A percentile compares a stretch with the other conserved stretches of the same genome.
Evolutionary conservation across 2,329 filamentous ascomycete species (phyloP).

Genomic region (Claviceps maximensis): DNA sequence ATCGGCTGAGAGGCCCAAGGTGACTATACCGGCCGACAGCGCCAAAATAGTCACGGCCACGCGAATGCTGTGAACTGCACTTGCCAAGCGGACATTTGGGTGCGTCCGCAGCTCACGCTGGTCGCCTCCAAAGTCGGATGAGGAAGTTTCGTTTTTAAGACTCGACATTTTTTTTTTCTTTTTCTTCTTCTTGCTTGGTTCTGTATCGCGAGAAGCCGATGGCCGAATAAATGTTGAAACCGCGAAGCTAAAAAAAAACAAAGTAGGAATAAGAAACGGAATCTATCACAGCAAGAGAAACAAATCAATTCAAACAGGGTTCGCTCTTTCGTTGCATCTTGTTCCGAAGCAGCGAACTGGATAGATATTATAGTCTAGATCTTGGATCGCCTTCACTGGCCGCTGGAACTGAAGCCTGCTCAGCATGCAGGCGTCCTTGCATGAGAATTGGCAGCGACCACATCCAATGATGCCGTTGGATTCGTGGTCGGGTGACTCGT

Average conservation of each 20-base stretch:
- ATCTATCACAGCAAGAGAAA: background rate
- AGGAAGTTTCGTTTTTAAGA: slow-evolving; percentile 26
- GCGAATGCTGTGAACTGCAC: slow-evolving; percentile 29
- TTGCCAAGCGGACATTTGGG: slow-evolving; percentile 25
- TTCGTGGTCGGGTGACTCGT: slow-evolving; percentile 9
- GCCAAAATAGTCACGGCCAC: slow-evolving; percentile 35
- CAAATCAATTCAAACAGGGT: background rate
- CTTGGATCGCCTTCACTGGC: background rate
- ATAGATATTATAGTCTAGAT: slow-evolving; percentile 1
- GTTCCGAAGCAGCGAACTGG: background rate
- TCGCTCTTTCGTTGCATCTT: background rate
- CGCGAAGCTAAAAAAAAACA: background rate
- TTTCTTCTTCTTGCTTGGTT: background rate
- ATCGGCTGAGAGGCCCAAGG: slow-evolving; percentile 42
- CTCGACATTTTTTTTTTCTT: slow-evolving; percentile 13
- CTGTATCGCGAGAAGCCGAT: background rate
- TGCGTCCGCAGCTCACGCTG: slow-evolving; percentile 22
- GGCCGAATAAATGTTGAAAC: background rate
- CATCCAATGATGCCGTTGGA: background rate
- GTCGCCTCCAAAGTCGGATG: slow-evolving; percentile 37
- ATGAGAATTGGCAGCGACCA: background rate
- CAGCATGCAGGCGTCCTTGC: background rate
- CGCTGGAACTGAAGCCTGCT: background rate
- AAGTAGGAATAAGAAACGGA: background rate
- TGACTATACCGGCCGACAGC: slow-evolving; percentile 35